A percentile compares a stretch with the other conserved stretches of the same genome.
Conservation (phyloP, 129 eudicot genomes). For the Rutidosis leptorrhynchoides region DNA sequence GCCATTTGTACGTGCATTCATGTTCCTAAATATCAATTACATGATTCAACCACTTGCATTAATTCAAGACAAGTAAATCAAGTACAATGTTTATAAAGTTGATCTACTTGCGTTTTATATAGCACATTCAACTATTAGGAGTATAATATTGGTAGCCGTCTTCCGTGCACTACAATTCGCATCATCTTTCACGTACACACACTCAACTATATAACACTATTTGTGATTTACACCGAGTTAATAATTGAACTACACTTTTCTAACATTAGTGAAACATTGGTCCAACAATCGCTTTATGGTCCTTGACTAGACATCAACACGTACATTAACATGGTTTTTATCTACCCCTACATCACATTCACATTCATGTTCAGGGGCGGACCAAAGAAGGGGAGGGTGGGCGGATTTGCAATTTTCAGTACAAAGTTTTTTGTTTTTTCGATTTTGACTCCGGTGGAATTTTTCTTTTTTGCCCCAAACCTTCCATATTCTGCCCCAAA, state of each 20-base stretch:
- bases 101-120: not conserved
- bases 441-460: too few relatives aligned
- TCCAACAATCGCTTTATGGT: not conserved
- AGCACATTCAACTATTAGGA: not conserved
- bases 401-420: too few relatives aligned
- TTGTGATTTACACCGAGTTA: not conserved
- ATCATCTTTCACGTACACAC: constrained; percentile 2
- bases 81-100: not conserved
- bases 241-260: not conserved
- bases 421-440: too few relatives aligned
- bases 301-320: not conserved
- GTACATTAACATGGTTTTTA: not conserved
- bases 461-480: too few relatives aligned
- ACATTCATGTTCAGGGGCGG: too few relatives aligned
- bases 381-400: too few relatives aligned
- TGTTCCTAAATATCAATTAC: not conserved
- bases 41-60: not conserved
- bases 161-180: not conserved
- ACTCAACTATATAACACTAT: not conserved
- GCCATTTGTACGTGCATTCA: not conserved
- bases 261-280: not conserved
- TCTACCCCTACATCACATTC: too few relatives aligned
- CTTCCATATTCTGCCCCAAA: too few relatives aligned
- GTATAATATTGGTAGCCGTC: too few relatives aligned
- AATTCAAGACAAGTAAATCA: too few relatives aligned